phyloP scores from a whole-genome alignment of 352 stramenopile genomes.

The Globisporangium yorkense region DNA sequence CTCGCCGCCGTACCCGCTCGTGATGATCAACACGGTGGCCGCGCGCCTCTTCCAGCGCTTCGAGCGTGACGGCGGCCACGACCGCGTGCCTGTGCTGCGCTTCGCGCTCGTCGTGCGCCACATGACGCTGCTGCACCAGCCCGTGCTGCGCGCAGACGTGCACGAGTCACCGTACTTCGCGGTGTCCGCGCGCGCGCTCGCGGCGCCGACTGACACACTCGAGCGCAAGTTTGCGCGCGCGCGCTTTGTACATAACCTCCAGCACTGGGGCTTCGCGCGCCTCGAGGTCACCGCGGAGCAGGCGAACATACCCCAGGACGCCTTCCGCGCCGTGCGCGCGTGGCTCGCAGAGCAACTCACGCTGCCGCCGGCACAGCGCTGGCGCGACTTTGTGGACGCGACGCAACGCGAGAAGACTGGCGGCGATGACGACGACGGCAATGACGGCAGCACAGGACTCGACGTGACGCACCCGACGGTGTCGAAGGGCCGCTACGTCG shows the following conservation, averaged over 20 bases:
- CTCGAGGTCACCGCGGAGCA: slow-evolving; percentile 61
- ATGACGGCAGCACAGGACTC: neutral
- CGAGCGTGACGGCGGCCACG: slow-evolving; percentile 13
- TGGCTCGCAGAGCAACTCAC: slow-evolving; percentile 56
- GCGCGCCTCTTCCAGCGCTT: slow-evolving; percentile 32
- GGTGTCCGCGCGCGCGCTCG: slow-evolving; percentile 40
- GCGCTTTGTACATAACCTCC: slow-evolving; percentile 69
- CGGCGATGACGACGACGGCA: neutral
- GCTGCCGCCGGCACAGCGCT: slow-evolving; percentile 44
- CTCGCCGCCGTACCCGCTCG: slow-evolving; percentile 65
- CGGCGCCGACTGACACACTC: slow-evolving; percentile 24
- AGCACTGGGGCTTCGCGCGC: slow-evolving; percentile 62
- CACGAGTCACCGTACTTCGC: slow-evolving; percentile 66
- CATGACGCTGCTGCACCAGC: slow-evolving; percentile 46
- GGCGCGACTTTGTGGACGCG: slow-evolving; percentile 66
- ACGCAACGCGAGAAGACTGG: slow-evolving; percentile 7
- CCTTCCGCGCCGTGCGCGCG: slow-evolving; percentile 49
- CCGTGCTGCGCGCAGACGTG: slow-evolving; percentile 36
- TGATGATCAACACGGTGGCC: slow-evolving; percentile 77
- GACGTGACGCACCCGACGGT: slow-evolving; percentile 32
- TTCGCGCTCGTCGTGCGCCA: slow-evolving; percentile 60
- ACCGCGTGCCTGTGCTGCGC: slow-evolving; percentile 47
- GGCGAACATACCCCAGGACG: slow-evolving; percentile 42
- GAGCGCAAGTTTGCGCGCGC: slow-evolving; percentile 44
- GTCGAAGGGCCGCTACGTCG: slow-evolving; percentile 64